Evolutionary conservation across 495 filamentous ascomycete species (phyloP).

Genomic region (Umbilicaria muhlenbergii): DNA sequence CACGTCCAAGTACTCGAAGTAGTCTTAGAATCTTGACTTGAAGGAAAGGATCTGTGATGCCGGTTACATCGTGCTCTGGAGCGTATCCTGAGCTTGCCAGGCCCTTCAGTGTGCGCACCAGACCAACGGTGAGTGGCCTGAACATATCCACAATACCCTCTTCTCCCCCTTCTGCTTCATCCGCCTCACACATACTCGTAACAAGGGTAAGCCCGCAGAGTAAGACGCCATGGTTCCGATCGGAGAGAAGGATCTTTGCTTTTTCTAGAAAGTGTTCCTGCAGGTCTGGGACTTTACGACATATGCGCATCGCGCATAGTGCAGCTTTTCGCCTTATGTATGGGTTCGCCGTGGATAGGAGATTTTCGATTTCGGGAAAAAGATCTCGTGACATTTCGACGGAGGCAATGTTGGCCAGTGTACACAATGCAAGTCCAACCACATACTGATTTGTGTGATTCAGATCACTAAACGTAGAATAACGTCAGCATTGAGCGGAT

Average conservation of each 20-base stretch:
- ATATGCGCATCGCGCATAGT: constrained; percentile 99
- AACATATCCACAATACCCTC: constrained; percentile 80
- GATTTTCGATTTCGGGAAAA: constrained; percentile 82
- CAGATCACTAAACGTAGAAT: constrained; percentile 49
- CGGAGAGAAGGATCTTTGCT: constrained; percentile 71
- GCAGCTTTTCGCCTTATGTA: constrained; percentile 96
- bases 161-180: constrained; percentile 76
- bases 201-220: constrained; percentile 85
- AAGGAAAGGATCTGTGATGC: constrained; percentile 96
- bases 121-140: constrained; percentile 55
- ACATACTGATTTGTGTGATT: constrained; percentile 98
- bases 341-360: constrained; percentile 83
- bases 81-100: constrained; percentile 91
- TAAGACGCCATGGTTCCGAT: constrained; percentile 87
- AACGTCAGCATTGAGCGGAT: background rate
- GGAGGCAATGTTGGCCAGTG: constrained; percentile 92
- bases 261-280: constrained; percentile 97
- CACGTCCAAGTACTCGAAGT: constrained; percentile 70
- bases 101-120: constrained; percentile 84
- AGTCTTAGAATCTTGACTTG: constrained; percentile 89
- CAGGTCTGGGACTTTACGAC: constrained; percentile 90
- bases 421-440: constrained; percentile 88
- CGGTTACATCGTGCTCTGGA: constrained; percentile 93
- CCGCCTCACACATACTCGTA: constrained; percentile 83
- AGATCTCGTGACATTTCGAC: constrained; percentile 98